These are phyloP conservation scores for Serendipita vermifera DNA, from an alignment of 768 basidiomycete genomes.

Conservation along the genomic window DNA sequence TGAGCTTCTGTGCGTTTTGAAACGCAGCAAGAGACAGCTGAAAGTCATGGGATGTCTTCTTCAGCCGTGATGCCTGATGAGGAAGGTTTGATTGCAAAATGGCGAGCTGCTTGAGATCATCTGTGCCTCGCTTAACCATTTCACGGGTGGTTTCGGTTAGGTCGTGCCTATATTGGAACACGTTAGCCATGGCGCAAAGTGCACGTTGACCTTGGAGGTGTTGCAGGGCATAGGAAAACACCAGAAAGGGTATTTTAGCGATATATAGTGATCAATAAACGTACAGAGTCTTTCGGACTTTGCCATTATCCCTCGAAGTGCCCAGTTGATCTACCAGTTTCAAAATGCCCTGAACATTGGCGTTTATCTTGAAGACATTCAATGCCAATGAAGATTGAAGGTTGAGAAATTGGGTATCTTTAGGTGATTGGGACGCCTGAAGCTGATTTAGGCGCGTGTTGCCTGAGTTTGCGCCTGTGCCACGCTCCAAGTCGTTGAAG, in stretches of 20 bases:
- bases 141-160: conserved; percentile 87
- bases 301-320: conserved; percentile 63
- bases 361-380: conserved; percentile 97
- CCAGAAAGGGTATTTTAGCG: no score
- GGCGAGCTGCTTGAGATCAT: conserved; percentile 83
- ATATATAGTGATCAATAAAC: conserved; percentile 30
- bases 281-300: conserved; percentile 72
- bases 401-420: conserved; percentile 62
- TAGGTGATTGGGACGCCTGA: conserved; percentile 29
- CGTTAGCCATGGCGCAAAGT: not conserved
- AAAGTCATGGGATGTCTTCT: conserved; percentile 89
- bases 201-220: no score
- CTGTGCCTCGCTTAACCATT: conserved; percentile 88
- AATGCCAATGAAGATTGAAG: conserved; percentile 73
- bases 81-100: conserved; percentile 49
- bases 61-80: conserved; percentile 66
- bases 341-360: conserved; percentile 90
- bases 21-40: conserved; percentile 82
- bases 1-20: conserved; percentile 80
- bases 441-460: not conserved
- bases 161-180: conserved; percentile 51
- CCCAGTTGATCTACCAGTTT: conserved; percentile 97
- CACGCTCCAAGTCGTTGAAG: conserved; percentile 9
- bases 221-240: no score
- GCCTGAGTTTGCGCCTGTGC: not conserved